Conservation (phyloP, 176 grass and related monocot genomes). For the Aegilops tauschii region DNA sequence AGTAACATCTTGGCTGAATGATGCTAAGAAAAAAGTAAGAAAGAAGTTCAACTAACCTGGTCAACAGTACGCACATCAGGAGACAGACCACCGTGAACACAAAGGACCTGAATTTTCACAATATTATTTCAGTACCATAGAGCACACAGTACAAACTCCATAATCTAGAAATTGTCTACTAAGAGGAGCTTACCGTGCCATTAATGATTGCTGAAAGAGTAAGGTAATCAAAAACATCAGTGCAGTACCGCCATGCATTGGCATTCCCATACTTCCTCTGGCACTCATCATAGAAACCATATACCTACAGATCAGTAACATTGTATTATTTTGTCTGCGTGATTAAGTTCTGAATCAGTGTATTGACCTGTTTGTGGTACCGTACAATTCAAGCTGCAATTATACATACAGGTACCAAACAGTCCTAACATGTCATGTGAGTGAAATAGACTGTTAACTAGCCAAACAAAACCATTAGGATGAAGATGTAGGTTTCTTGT, state of each 20-base stretch:
- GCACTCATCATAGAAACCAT: conserved; percentile 99
- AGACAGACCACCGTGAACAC: conserved; percentile 97
- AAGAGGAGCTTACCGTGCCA: conserved; percentile 66
- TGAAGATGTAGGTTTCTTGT: background rate
- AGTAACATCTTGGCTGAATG: background rate
- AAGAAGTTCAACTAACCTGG: conserved; percentile 57
- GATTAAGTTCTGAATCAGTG: background rate
- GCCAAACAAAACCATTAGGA: background rate
- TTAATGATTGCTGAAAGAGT: conserved; percentile 99
- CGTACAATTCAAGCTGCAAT: background rate
- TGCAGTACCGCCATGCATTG: conserved; percentile 99
- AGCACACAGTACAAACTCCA: conserved; percentile 7
- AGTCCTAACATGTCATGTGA: background rate
- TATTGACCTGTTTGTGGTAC: background rate
- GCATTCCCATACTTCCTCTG: conserved; percentile 99
- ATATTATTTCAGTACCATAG: conserved; percentile 28
- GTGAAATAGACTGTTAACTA: background rate
- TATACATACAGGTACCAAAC: background rate
- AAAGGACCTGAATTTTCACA: conserved; percentile 72
- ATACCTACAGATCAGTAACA: conserved; percentile 55
- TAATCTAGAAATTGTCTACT: background rate
- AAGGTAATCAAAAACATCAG: conserved; percentile 99
- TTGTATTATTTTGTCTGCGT: background rate
- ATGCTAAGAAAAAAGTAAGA: background rate
- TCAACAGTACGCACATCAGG: conserved; percentile 94